Evolutionary conservation across 768 basidiomycete genomes (phyloP).

Genomic region (Trametes elegans): DNA sequence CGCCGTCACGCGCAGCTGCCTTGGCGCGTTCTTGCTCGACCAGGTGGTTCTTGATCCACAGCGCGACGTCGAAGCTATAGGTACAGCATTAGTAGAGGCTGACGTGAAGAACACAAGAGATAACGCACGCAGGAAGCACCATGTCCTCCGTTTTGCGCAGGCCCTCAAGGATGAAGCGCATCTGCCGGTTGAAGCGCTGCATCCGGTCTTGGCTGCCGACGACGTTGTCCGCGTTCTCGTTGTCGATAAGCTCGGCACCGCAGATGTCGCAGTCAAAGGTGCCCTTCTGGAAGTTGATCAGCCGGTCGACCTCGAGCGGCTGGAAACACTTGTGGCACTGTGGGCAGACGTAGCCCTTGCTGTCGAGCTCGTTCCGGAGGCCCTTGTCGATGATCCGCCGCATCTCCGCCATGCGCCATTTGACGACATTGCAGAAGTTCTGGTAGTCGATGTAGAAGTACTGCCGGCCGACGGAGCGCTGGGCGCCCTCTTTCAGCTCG

Average conservation of each 20-base stretch:
- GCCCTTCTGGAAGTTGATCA: conserved; percentile 69
- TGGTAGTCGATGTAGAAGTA: conserved; percentile 98
- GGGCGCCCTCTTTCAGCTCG: conserved; percentile 86
- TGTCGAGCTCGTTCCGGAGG: conserved; percentile 90
- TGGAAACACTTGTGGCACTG: conserved; percentile 82
- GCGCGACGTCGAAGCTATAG: conserved; percentile 73
- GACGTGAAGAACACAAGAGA: neutral
- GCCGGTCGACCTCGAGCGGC: conserved; percentile 78
- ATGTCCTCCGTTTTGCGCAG: conserved; percentile 88
- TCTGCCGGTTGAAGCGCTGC: conserved; percentile 92
- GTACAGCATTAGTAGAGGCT: neutral
- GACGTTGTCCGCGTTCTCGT: conserved; percentile 86
- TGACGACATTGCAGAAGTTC: conserved; percentile 94
- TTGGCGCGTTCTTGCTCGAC: conserved; percentile 53
- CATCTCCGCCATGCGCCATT: conserved; percentile 96
- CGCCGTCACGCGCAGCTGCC: conserved; percentile 46
- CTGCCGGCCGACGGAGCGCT: conserved; percentile 81
- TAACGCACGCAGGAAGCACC: conserved; percentile 74
- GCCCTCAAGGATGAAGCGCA: conserved; percentile 83
- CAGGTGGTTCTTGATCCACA: conserved; percentile 77
- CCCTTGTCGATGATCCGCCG: conserved; percentile 84
- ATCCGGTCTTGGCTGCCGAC: conserved; percentile 89
- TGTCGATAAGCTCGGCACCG: conserved; percentile 81
- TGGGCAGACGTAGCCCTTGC: conserved; percentile 97
- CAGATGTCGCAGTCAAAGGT: conserved; percentile 87